Base-by-base conservation (phyloP, 768 basidiomycete genomes). In the Lentinula edodes region DNA sequence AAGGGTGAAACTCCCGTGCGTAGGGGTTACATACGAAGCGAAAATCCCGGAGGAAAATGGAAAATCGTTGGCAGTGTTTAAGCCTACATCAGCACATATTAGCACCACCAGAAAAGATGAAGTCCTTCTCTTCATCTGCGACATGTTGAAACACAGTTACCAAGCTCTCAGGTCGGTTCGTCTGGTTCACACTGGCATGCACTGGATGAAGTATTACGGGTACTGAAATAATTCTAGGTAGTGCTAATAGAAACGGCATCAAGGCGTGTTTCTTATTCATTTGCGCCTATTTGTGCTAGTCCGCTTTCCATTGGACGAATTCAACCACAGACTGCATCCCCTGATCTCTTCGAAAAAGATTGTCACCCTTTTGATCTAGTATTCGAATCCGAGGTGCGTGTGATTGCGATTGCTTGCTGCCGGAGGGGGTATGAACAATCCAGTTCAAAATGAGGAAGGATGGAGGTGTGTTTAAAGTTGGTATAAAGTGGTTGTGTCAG, bases 391-490 rank as follows among this genome's bases (percentile, higher is more conserved):
- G 20, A 42, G 3, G 63, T 48, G 28, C 15, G n/a, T 45, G 16
- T 45, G 39, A 41, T 18, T 23, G 23, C n/a, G n/a, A n/a, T n/a
- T 15, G n/a, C 15, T n/a, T 2, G 75, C 80, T 12, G 72, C 78
- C n/a, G 71, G 79, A 64, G 76, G 77, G 2, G 77, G 79, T 65
- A 5, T 73, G 54, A 70, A 61, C 51, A 66, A 75, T 61, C 80
- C 82, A 73, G 61, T 70, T 80, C 61, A 82, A 81, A 73, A 76
- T 77, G 18, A 83, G 78, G 45, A 83, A 83, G 71, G 83, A 84
- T 3, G 3, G 28, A 66, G 79, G 79, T 6, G 72, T 80, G 0
- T 83, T 84, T 73, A 78, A 80, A 69, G 74, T 75, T 35, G 71
- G 74, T 16, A 78, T 83, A 23, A 72, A 80, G 61, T 84, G 74